Evolutionary conservation across 164 flowering plant species (phyloP).

Genomic region (Taxillus chinensis): DNA sequence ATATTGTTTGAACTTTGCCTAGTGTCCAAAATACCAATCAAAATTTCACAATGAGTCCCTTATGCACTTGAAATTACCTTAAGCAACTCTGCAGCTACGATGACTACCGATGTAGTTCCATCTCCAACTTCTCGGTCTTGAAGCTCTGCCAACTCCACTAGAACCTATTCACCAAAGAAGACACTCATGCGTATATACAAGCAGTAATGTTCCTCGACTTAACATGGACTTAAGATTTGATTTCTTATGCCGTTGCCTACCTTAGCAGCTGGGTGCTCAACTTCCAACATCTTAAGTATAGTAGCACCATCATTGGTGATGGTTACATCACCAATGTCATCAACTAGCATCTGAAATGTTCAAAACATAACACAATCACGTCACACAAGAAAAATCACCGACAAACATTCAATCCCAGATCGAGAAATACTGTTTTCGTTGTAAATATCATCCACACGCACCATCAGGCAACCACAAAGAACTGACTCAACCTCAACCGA

Average conservation of each 20-base stretch:
- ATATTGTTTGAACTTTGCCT: neutral
- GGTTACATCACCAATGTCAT: conserved; percentile 98
- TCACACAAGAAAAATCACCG: neutral
- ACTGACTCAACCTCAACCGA: too few relatives aligned
- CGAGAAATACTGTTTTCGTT: too few relatives aligned
- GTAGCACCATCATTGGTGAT: conserved; percentile 99
- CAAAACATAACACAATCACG: neutral
- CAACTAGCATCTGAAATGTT: conserved; percentile 83
- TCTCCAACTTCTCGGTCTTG: conserved; percentile 99
- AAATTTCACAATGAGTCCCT: neutral
- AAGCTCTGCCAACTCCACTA: conserved; percentile 97
- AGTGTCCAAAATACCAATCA: neutral
- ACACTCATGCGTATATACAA: too few relatives aligned
- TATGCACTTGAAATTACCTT: conserved; percentile 43
- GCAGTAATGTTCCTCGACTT: too few relatives aligned
- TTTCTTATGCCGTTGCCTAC: conserved; percentile 15
- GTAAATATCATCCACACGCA: too few relatives aligned
- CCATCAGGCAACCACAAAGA: too few relatives aligned
- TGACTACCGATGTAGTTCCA: conserved; percentile 98
- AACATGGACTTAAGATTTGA: too few relatives aligned
- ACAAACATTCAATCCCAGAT: too few relatives aligned
- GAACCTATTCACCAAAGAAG: conserved; percentile 40
- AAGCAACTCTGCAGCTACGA: conserved; percentile 90
- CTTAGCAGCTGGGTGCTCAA: conserved; percentile 99
- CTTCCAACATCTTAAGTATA: conserved; percentile 91